Base-by-base conservation (phyloP, 805 yeast species). In the Hermanozyma aechmeae region DNA sequence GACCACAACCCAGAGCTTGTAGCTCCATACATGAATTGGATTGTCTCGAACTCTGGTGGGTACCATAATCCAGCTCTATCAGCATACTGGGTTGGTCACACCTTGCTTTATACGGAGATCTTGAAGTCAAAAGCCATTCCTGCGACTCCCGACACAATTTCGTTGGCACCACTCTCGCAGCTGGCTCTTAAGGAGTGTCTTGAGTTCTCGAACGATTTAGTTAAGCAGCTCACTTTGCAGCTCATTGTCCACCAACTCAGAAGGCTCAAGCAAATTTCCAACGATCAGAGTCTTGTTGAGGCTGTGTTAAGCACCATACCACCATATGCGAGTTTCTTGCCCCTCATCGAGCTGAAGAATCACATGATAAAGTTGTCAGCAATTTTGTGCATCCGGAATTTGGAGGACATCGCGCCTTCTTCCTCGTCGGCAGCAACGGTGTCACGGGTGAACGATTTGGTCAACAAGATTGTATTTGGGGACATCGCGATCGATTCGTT, bases 11-110 rank as follows among this genome's bases (percentile, higher is more conserved):
- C 83, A 2, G 96, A 86, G 43, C 58, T 89, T 14, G 65, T 82
- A 1, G 76, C 84, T 1, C 81, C 86, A 2, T 87, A 79, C 41
- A 65, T 74, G 38, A 59, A 68, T 32, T 67, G 74, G 55, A 44
- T 76, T 10, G 65, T 71, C 3, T 48, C 60, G n/a, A 53, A 57
- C 28, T 68, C 77, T 3, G 74, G 76, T 31, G 86, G 87, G 13
- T 61, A 74, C 13, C 79, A 82, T 46, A 93, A 82, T 36, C 95
- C 96, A 0, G 72, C 77, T 27, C 56, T 80, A 32, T 65, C 89
- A 1, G 76, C 89, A 9, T 84, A 80, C 58, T 87, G 93, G 86
- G 63, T 85, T 26, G 81, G 92, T 6, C 79, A 72, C 52, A 70
- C 84, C 1, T 58, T 78, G 15, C 50, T 84, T 2, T 55, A 78